Evolutionary conservation across 2,329 filamentous ascomycete genomes (phyloP).

Genomic region (Penicillium palitans): DNA sequence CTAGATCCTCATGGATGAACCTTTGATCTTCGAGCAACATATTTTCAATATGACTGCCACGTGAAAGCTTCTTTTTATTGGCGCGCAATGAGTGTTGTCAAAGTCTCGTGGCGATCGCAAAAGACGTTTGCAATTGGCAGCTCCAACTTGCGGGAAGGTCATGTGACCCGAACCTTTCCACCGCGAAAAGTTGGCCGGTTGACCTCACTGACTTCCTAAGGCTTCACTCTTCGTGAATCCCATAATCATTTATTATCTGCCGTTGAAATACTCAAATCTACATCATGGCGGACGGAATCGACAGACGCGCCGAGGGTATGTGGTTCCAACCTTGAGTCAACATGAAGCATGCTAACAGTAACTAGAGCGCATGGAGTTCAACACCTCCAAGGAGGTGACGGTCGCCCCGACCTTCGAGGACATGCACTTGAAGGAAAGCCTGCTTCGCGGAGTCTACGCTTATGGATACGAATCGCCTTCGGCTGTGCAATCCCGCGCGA

Average conservation of each 20-base stretch:
- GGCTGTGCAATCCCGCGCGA: constrained; percentile 94
- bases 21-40: constrained; percentile 93
- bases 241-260: constrained; percentile 10
- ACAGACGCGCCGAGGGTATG: constrained; percentile 77
- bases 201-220: constrained; percentile 5
- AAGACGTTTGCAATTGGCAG: constrained; percentile 17
- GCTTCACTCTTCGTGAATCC: constrained; percentile 12
- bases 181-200: constrained; percentile 26
- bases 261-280: constrained; percentile 14
- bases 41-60: constrained; percentile 17
- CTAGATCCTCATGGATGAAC: constrained; percentile 92
- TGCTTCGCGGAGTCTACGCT: constrained; percentile 94
- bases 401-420: constrained; percentile 89
- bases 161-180: constrained; percentile 22
- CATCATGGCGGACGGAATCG: constrained; percentile 88
- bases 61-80: background rate
- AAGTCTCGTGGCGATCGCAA: constrained; percentile 3
- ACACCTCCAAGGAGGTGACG: constrained; percentile 95
- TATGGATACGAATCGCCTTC: constrained; percentile 99
- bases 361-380: constrained; percentile 90
- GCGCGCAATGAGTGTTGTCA: constrained; percentile 9
- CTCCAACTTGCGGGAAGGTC: constrained; percentile 23
- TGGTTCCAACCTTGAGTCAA: constrained; percentile 4
- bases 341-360: constrained; percentile 27
- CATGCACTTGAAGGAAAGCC: constrained; percentile 96